These are phyloP conservation scores for Madurella mycetomatis DNA, from an alignment of 2,329 filamentous ascomycete species.

Conservation along the genomic window DNA sequence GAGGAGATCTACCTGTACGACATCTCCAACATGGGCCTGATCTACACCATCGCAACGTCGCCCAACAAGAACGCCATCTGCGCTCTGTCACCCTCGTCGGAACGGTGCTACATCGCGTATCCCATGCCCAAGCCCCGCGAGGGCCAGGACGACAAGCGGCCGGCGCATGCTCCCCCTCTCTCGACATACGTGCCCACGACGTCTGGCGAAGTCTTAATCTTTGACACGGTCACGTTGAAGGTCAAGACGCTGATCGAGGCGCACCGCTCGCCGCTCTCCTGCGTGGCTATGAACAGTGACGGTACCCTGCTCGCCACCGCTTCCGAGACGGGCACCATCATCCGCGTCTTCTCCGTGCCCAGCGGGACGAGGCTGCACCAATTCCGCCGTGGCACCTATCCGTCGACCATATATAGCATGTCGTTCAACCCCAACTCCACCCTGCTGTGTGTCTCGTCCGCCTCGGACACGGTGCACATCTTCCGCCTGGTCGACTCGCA, in stretches of 20 bases:
- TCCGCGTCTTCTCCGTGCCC: conserved; percentile 90
- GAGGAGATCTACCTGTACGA: conserved; percentile 98
- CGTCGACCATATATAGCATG: conserved; percentile 96
- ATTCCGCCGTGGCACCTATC: conserved; percentile 92
- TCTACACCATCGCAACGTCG: conserved; percentile 89
- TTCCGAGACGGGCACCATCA: conserved; percentile 96
- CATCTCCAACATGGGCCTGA: conserved; percentile 95
- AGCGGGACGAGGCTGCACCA: conserved; percentile 91
- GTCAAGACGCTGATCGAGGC: conserved; percentile 94
- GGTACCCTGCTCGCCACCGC: conserved; percentile 89
- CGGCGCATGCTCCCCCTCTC: conserved; percentile 78
- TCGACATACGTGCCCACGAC: conserved; percentile 77
- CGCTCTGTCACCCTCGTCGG: conserved; percentile 86
- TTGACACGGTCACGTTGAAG: conserved; percentile 83
- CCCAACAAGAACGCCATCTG: conserved; percentile 90
- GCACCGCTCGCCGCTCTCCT: conserved; percentile 85
- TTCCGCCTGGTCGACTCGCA: conserved; percentile 68
- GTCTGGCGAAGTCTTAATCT: conserved; percentile 87
- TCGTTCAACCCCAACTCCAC: conserved; percentile 95
- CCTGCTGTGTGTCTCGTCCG: conserved; percentile 89
- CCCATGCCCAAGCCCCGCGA: conserved; percentile 73
- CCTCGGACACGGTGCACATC: conserved; percentile 93
- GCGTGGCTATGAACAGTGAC: conserved; percentile 86
- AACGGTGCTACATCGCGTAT: conserved; percentile 93
- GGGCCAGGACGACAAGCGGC: conserved; percentile 53